Evolutionary conservation across 2,329 filamentous ascomycete species (phyloP), one percentile per base, ranked within the genome.

Genomic region (Colletotrichum phormii): DNA sequence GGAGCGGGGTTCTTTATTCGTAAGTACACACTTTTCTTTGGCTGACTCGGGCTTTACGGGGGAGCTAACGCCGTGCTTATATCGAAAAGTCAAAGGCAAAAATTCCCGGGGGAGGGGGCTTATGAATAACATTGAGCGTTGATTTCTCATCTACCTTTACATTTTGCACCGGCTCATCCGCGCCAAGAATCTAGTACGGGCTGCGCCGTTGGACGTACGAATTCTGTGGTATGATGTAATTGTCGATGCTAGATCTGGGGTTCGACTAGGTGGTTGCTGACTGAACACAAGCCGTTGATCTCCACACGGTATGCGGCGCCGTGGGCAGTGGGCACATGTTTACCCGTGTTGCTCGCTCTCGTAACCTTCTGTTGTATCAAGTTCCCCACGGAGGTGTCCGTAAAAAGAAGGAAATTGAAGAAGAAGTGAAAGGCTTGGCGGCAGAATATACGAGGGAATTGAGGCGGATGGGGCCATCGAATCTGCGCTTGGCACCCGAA

Each of bases 1-100:
- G 29, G 54, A 72, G 69, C 69, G 69, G 69, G 65, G 69, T 72
- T 62, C 22, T 46, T 31, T 42, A 31, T n/a, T 66, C 51, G 42
- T 49, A 7, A 5, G 37, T 42, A 42, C 42, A 49, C 42, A 49
- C 42, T 49, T 64, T 12, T 37, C 42, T 64, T 12, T 37, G 46
- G 46, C 65, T 69, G 69, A 69, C 53, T 64, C 65, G 65, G 65
- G 42, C 49, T 63, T 59, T 59, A 63, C 24, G 31, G 51, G 67
- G 67, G 69, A 59, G 53, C 42, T 69, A 69, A 49, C 31, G 31
- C 24, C 18, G 22, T 61, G n/a, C n/a, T 53, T n/a, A 37, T 70
- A 58, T 46, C 42, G 42, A 15, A 11, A 26, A 26, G 5, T 8
- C 29, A 24, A 42, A 22, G 1, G 13, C 29, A 49, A 37, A 37